Base-by-base conservation (phyloP, 148 eudicot species). In the Rhododendron vialii region DNA sequence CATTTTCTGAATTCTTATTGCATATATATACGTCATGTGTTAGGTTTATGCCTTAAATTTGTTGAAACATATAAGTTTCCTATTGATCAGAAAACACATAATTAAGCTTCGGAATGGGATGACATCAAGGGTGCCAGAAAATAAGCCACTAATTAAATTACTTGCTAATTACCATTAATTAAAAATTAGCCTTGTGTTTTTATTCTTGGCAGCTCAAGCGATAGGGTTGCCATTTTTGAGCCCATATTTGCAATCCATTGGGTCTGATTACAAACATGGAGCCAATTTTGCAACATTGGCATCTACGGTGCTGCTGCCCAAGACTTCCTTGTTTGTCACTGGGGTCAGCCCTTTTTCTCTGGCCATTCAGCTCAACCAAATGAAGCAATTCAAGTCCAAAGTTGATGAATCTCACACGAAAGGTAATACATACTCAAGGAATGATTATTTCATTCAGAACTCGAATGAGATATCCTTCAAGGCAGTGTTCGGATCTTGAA, bases 321-420 rank as follows among this genome's bases (percentile, higher is more conserved):
- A 91, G 20, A 93, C 96, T 18, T 97, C 98, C 67, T 86, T 95
- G 80, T 97, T 95, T 84, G 98, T 95, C 18, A 87, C 93, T 1
- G 98, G 98, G 3, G 89, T 94, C 28, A 97, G 99, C 87, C 99
- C 98, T n/a, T 97, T 97, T 57, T 94, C 95, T 59, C 86, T 97
- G 7, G 94, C 89, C 48, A 93, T 97, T 91, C 99, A 97, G 86
- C 91, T 94, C 87, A 94, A 93, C 84, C 98, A 97, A 88, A 89
- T 94, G 92, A 94, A 91, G 88, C 93, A 95, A 10, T 90, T 94
- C 85, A 94, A 93, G 57, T 84, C 87, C 17, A 81, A 38, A 78
- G 98, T 93, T 47, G 88, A 90, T 73, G 80, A 92, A 43, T 84
- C 82, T 84, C 82, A 87, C 85, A 82, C 89, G 38, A 55, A 76